Evolutionary conservation across 2,329 filamentous ascomycete genomes (phyloP), one percentile per base, ranked within the genome.

Genomic region (Fusarium humuli): DNA sequence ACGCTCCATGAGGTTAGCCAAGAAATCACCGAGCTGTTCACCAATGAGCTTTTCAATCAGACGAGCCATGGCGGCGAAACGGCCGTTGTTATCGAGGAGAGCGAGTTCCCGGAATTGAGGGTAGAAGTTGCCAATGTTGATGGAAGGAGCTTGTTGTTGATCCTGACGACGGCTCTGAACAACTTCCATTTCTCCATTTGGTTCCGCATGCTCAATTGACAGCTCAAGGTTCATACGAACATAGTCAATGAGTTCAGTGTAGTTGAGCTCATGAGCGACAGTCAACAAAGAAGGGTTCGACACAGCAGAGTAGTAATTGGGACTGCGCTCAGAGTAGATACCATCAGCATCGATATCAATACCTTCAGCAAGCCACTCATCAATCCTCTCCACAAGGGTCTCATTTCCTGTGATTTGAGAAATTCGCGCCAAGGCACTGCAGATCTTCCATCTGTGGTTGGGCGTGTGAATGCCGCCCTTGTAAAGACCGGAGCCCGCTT

Each of bases 381-480:
- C 41, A 2, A 65, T 65, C 5, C 53, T 65, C 40, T 42, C 7
- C 4, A 65, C 12, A 20, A 52, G 37, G 6, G 61, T 65, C 3
- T 20, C 22, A 2, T 60, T 56, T 0, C 34, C 45, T 0, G 41
- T 65, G 3, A 65, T 65, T 18, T 16, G 30, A 1, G 61, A 65
- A n/a, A 65, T 65, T 7, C 62, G 52, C 1, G 62, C 61, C 7
- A 65, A n/a, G 2, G 62, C 62, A 16, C 61, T 65, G 14, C 62
- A 65, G 4, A 65, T 65, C 32, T 65, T 65, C 62, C 62, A 65
- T 37, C 61, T 37, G 3, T 65, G 62, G 6, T 65, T 65, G 1
- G 62, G 62, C 0, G 62, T 65, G 18, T 65, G 62, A 1, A 65
- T 52, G 2, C 62, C 62, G 1, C 62, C 62, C 6, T 65, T 65